These are phyloP conservation scores for Neofusicoccum sp. DNA, from an alignment of 2,329 filamentous ascomycete genomes.

Conservation along the genomic window DNA sequence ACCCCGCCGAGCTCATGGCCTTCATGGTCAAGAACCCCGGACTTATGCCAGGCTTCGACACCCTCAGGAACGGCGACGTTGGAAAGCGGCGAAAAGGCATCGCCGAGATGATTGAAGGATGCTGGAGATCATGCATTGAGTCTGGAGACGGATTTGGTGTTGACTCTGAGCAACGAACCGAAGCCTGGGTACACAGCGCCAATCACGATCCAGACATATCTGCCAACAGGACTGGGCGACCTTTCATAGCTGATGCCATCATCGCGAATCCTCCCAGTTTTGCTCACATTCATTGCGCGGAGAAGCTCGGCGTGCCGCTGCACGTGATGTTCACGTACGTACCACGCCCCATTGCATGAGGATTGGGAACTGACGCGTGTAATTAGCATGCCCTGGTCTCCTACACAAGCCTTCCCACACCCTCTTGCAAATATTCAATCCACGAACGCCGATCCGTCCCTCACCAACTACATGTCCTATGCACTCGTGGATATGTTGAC, in stretches of 20 bases:
- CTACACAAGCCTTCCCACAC: slow-evolving; percentile 83
- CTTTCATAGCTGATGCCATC: slow-evolving; percentile 82
- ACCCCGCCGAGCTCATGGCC: slow-evolving; percentile 59
- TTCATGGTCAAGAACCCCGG: slow-evolving; percentile 92
- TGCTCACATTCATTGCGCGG: slow-evolving; percentile 73
- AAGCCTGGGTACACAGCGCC: slow-evolving; percentile 49
- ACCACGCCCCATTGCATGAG: slow-evolving; percentile 18
- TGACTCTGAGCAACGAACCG: slow-evolving; percentile 55
- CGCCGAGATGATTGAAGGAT: slow-evolving; percentile 77
- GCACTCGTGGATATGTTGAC: slow-evolving; percentile 87
- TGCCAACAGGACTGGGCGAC: slow-evolving; percentile 45
- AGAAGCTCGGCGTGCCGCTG: slow-evolving; percentile 73
- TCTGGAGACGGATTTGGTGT: slow-evolving; percentile 66
- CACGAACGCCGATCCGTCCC: slow-evolving; percentile 72
- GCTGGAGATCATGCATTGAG: slow-evolving; percentile 85
- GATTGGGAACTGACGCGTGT: not conserved
- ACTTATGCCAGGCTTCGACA: slow-evolving; percentile 79
- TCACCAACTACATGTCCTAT: slow-evolving; percentile 83
- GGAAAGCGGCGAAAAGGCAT: slow-evolving; percentile 74
- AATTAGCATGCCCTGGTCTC: slow-evolving; percentile 82
- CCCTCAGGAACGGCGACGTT: slow-evolving; percentile 75
- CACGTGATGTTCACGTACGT: slow-evolving; percentile 87
- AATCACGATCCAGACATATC: slow-evolving; percentile 45
- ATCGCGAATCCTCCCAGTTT: slow-evolving; percentile 80
- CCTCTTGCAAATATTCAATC: slow-evolving; percentile 81